A percentile compares a stretch with the other conserved stretches of the same genome.
These are phyloP conservation scores for Colletotrichum agaves DNA, from an alignment of 2,329 filamentous ascomycete species.

Conservation along the genomic window DNA sequence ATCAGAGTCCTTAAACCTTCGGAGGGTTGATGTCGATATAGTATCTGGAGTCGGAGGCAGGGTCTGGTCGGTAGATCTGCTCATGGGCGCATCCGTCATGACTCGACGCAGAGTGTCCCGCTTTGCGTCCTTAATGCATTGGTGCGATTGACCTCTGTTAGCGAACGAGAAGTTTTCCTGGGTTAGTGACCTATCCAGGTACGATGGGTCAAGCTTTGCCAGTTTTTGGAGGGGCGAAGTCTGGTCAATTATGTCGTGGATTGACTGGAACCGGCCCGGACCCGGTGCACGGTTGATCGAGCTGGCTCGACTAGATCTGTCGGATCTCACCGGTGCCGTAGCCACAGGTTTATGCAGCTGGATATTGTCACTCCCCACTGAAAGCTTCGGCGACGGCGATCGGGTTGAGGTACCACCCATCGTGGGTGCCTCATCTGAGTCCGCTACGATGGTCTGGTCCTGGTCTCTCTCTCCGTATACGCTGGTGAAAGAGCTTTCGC, in stretches of 20 bases:
- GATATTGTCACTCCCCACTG: constrained; percentile 5
- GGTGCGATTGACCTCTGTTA: constrained; percentile 39
- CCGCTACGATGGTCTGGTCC: constrained; percentile 40
- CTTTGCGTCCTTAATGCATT: constrained; percentile 57
- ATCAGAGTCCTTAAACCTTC: constrained; percentile 60
- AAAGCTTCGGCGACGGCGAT: not conserved
- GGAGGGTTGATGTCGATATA: constrained; percentile 65
- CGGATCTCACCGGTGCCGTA: not conserved
- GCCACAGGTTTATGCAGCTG: not conserved
- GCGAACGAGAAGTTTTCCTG: constrained; percentile 41
- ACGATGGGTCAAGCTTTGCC: constrained; percentile 54
- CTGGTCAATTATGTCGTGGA: constrained; percentile 57
- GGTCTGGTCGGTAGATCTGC: constrained; percentile 54
- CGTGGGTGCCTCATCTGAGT: constrained; percentile 46
- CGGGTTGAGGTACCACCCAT: constrained; percentile 43
- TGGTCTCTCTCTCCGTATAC: constrained; percentile 65
- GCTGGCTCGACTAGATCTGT: constrained; percentile 40
- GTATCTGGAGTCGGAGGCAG: constrained; percentile 70
- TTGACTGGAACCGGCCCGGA: constrained; percentile 54
- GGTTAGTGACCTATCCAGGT: constrained; percentile 43
- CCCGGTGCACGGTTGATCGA: constrained; percentile 46
- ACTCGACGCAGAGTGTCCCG: constrained; percentile 60
- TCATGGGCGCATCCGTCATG: constrained; percentile 56
- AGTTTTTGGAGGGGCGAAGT: constrained; percentile 62
- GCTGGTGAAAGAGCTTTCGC: constrained; percentile 74